Percentiles rank a stretch among this genome's conserved stretches.
Conservation (phyloP, 169 alveolate species). For the Plasmodium cynomolgi region DNA sequence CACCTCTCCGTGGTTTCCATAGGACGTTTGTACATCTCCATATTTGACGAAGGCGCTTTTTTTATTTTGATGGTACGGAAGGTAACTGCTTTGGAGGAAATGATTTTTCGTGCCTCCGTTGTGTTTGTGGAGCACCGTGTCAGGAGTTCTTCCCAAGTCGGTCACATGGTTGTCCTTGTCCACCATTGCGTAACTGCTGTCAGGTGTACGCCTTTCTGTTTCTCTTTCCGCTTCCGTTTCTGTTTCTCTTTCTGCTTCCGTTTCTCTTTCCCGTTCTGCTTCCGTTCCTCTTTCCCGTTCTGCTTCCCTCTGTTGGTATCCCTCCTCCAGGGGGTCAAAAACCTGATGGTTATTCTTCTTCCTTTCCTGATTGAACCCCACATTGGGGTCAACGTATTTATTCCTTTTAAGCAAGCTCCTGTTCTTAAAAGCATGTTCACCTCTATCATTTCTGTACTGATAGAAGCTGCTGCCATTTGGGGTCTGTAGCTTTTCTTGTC, state of each 20-base stretch:
- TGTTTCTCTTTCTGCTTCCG: background rate
- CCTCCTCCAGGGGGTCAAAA: background rate
- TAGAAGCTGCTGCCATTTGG: background rate
- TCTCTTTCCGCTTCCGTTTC: background rate
- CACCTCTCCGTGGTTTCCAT: conserved; percentile 8
- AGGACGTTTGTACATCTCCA: background rate
- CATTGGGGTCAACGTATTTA: background rate
- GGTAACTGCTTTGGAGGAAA: background rate
- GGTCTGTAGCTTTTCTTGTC: background rate
- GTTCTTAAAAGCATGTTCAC: background rate
- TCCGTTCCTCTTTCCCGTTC: background rate
- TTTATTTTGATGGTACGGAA: conserved; percentile 12
- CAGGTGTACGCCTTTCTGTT: background rate
- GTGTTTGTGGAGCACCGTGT: conserved; percentile 4
- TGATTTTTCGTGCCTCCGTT: background rate
- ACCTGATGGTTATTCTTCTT: background rate
- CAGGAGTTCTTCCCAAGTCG: background rate
- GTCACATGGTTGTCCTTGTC: background rate
- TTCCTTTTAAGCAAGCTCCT: background rate
- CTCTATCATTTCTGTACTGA: background rate
- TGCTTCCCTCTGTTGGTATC: background rate
- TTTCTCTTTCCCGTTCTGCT: background rate
- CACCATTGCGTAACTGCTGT: background rate
- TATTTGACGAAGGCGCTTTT: background rate
- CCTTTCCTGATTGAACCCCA: background rate